Percentiles rank a stretch among this genome's conserved stretches.
Conservation (phyloP, 139 green algal genomes). For the Chlorella sp. region DNA sequence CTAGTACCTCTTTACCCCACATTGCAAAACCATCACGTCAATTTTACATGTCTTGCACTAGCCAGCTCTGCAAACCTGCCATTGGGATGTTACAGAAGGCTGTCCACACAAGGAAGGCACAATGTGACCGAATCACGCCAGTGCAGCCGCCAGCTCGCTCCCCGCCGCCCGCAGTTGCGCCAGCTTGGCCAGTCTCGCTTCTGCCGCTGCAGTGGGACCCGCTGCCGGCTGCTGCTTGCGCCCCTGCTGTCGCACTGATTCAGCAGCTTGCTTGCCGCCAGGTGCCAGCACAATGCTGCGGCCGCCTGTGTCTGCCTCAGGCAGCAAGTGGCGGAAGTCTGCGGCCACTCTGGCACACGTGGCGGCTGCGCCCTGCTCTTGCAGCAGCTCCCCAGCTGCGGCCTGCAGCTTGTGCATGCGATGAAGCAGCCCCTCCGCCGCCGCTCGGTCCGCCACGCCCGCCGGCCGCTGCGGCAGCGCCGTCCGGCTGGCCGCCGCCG, state of each 20-base stretch:
- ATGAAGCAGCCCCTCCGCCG: background rate
- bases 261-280: no score
- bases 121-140: background rate
- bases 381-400: background rate
- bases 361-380: background rate
- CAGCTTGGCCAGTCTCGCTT: constrained; percentile 7
- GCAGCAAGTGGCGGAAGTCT: background rate
- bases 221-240: background rate
- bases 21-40: no score
- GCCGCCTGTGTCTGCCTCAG: background rate
- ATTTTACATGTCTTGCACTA: no score
- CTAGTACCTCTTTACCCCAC: no score
- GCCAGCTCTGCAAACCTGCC: background rate
- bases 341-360: background rate
- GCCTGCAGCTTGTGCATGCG: constrained; percentile 15
- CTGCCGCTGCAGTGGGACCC: background rate
- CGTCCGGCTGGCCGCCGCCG: background rate
- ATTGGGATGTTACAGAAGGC: background rate
- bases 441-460: background rate
- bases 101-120: background rate
- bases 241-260: background rate
- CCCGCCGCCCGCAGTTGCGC: constrained; percentile 2
- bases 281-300: background rate
- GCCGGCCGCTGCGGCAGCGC: background rate
- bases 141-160: background rate